Percentiles rank a stretch among this genome's conserved stretches.
phyloP scores from a whole-genome alignment of 2,329 filamentous ascomycete species.

The Huntiella abstrusa region DNA sequence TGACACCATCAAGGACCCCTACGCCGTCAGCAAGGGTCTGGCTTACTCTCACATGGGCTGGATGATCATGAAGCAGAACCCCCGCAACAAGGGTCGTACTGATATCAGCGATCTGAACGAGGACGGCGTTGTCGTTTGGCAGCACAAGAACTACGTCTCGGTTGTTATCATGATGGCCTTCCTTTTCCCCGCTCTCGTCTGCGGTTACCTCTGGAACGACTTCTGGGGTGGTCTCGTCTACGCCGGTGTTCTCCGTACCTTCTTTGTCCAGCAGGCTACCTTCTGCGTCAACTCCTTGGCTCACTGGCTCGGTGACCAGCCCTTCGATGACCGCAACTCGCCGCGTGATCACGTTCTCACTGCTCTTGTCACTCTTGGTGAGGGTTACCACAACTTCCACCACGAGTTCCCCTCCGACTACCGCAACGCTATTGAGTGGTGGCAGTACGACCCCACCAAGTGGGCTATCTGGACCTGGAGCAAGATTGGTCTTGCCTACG shows the following conservation, averaged over 20 bases:
- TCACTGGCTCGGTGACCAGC: conserved; percentile 82
- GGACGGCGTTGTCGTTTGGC: conserved; percentile 68
- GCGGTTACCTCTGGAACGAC: conserved; percentile 64
- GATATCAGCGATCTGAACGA: conserved; percentile 81
- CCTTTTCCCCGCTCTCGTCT: conserved; percentile 54
- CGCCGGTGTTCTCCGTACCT: conserved; percentile 67
- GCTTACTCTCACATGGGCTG: conserved; percentile 64
- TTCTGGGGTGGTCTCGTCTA: conserved; percentile 71
- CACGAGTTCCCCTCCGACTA: conserved; percentile 89
- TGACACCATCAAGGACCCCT: conserved; percentile 81
- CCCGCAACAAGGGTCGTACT: conserved; percentile 70
- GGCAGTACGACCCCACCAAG: conserved; percentile 83
- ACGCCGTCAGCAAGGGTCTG: conserved; percentile 76
- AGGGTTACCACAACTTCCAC: conserved; percentile 91
- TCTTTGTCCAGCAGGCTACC: conserved; percentile 79
- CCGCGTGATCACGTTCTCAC: conserved; percentile 78
- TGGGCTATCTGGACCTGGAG: conserved; percentile 77
- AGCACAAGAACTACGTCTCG: conserved; percentile 75
- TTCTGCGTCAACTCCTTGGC: conserved; percentile 87
- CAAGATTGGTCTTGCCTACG: conserved; percentile 64
- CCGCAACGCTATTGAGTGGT: conserved; percentile 81
- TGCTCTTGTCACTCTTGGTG: conserved; percentile 65
- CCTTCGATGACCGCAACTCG: conserved; percentile 83
- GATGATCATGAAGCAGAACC: conserved; percentile 91
- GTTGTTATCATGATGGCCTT: conserved; percentile 60